Conservation (phyloP, 176 grass and related monocot genomes). For the Rhynchospora pubera region DNA sequence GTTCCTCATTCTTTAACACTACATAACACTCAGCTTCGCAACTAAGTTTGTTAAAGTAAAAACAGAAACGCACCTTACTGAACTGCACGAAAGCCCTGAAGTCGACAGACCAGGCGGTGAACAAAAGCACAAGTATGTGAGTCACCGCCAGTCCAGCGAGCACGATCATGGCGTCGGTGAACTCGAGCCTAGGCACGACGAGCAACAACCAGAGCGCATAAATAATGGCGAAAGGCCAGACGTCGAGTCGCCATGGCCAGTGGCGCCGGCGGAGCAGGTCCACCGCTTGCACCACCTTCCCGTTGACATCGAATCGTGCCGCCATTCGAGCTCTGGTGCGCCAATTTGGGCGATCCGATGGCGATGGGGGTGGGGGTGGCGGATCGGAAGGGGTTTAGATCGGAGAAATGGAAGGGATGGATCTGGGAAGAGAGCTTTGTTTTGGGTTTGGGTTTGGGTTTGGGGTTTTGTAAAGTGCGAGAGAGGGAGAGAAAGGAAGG, state of each 20-base stretch:
- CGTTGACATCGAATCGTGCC: conserved; percentile 74
- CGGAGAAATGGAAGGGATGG: neutral
- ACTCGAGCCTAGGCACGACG: conserved; percentile 70
- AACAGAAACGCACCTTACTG: conserved; percentile 50
- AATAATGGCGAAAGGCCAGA: conserved; percentile 83
- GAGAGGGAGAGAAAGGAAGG: neutral
- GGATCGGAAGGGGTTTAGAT: conserved; percentile 7
- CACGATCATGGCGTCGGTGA: conserved; percentile 73
- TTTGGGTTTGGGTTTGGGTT: neutral
- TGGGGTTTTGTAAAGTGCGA: neutral
- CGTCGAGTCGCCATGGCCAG: conserved; percentile 79
- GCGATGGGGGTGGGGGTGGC: neutral
- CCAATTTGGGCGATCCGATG: neutral
- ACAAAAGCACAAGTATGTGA: conserved; percentile 81
- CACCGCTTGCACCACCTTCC: conserved; percentile 87
- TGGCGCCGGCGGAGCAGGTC: conserved; percentile 69
- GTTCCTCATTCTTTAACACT: neutral
- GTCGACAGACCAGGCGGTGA: conserved; percentile 92
- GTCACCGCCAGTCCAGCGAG: conserved; percentile 42
- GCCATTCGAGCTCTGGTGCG: conserved; percentile 31
- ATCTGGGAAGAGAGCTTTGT: neutral
- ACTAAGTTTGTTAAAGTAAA: neutral
- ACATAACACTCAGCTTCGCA: neutral
- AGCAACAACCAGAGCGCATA: conserved; percentile 71
- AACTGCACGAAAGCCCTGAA: conserved; percentile 77